phyloP scores from a whole-genome alignment of 169 alveolate genomes.

The Babesia sp. region DNA sequence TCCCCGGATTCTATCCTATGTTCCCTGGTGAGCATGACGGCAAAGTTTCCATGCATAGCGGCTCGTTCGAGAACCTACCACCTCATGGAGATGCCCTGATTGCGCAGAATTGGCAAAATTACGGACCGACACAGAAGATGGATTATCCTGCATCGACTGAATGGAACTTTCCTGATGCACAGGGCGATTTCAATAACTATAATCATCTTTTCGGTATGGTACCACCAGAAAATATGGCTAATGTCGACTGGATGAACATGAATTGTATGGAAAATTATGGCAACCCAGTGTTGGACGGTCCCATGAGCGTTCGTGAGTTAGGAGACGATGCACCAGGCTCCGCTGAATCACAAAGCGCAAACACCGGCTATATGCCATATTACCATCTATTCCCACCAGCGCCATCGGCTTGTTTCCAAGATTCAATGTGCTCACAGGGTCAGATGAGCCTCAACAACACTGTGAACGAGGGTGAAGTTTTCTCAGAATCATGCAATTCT shows the following conservation, averaged over 20 bases:
- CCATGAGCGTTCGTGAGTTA: constrained; percentile 6
- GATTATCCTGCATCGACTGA: constrained; percentile 13
- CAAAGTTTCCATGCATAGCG: not conserved
- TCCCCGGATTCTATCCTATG: constrained; percentile 24
- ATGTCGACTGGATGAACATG: constrained; percentile 24
- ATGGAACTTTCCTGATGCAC: constrained; percentile 50
- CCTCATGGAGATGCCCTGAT: constrained; percentile 15
- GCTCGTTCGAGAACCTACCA: constrained; percentile 6
- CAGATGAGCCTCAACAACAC: constrained; percentile 2
- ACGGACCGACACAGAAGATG: constrained; percentile 15
- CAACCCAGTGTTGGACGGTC: not conserved
- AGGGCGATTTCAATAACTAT: not conserved
- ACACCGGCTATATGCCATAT: not conserved
- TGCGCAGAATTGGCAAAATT: constrained; percentile 45
- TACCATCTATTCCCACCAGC: constrained; percentile 11
- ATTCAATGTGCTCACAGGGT: not conserved
- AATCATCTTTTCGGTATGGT: not conserved
- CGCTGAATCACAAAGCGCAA: constrained; percentile 4
- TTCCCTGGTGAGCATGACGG: constrained; percentile 14
- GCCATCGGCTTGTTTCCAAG: constrained; percentile 4
- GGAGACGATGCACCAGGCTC: not conserved
- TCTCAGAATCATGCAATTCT: not conserved
- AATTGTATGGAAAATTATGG: not conserved
- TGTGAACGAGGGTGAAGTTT: not conserved
- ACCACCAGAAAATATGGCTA: not conserved